phyloP scores from a whole-genome alignment of 2,329 filamentous ascomycete genomes.

The Penicillium paneum region DNA sequence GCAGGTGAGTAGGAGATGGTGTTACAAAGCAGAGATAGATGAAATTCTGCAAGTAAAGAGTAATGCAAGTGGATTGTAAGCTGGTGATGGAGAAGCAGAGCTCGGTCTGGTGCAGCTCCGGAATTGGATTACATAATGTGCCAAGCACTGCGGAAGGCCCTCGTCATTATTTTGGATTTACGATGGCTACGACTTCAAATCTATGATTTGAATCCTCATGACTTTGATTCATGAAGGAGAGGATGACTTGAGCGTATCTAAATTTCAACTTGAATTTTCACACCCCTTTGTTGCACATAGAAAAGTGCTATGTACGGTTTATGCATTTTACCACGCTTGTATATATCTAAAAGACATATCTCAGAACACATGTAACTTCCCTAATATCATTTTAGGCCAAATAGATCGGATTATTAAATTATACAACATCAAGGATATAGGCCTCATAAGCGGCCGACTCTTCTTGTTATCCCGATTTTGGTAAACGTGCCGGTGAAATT shows the following conservation, averaged over 20 bases:
- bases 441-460: not conserved
- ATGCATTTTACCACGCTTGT: not conserved
- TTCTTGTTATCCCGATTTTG: not conserved
- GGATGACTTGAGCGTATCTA: too few species aligned
- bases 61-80: constrained; percentile 25
- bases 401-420: not conserved
- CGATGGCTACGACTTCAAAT: not conserved
- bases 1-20: constrained; percentile 2
- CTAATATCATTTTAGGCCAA: not conserved
- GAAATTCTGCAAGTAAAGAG: constrained; percentile 18
- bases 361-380: not conserved
- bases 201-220: not conserved
- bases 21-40: constrained; percentile 15
- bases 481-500: not conserved
- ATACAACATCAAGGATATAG: too few species aligned
- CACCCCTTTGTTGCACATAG: not conserved
- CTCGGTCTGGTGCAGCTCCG: constrained; percentile 26
- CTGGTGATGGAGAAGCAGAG: constrained; percentile 27
- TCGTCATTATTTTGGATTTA: constrained; percentile 23
- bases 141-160: constrained; percentile 13
- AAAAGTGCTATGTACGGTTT: not conserved
- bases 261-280: not conserved
- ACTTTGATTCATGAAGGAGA: not conserved
- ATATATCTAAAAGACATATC: too few species aligned
- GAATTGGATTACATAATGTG: constrained; percentile 20